phyloP scores from a whole-genome alignment of 768 basidiomycete species.

The Aureoboletus auriporus region DNA sequence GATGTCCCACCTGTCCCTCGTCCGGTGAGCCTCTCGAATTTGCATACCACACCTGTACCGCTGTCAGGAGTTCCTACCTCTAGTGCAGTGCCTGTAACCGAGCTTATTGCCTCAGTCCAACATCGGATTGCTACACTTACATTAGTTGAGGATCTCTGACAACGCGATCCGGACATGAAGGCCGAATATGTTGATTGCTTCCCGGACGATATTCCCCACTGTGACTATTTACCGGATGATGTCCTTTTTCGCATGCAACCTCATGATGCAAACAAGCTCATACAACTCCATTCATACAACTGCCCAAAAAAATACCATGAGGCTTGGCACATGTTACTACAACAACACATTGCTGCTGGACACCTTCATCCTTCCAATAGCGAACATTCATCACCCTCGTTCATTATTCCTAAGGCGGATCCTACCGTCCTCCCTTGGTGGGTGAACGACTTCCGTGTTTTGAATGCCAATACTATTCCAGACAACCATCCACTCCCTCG shows the following conservation, averaged over 20 bases:
- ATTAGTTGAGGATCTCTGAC: not conserved
- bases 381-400: not conserved
- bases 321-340: not conserved
- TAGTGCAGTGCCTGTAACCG: accelerated
- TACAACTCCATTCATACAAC: not conserved
- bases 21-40: no score
- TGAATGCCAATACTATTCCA: not conserved
- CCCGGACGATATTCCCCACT: not conserved
- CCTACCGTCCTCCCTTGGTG: not conserved
- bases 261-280: not conserved
- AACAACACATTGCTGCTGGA: not conserved
- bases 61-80: no score
- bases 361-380: not conserved
- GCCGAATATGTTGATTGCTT: not conserved
- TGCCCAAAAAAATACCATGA: not conserved
- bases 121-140: not conserved
- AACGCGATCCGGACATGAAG: not conserved
- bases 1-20: no score
- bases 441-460: not conserved
- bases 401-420: not conserved
- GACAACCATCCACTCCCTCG: not conserved
- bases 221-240: not conserved
- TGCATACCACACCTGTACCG: no score
- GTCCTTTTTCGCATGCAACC: not conserved
- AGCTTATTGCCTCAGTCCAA: not conserved